A percentile compares a stretch with the other conserved stretches of the same genome.
Evolutionary conservation across 768 basidiomycete genomes (phyloP).

Genomic region (Podaxis carcinomalis): DNA sequence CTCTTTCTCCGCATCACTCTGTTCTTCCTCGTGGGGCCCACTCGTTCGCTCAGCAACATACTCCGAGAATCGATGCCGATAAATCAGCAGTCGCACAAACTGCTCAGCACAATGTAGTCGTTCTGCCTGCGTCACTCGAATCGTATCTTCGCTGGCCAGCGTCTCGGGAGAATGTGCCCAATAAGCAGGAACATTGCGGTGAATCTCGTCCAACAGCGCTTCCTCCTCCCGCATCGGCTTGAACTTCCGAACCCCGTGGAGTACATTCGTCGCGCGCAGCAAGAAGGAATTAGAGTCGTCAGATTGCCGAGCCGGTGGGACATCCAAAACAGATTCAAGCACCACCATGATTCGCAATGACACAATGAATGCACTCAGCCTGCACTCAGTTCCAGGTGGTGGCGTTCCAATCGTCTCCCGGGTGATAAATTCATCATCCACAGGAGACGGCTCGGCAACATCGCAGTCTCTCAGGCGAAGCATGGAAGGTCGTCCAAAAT

Average conservation of each 20-base stretch:
- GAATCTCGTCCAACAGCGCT: slow-evolving; percentile 74
- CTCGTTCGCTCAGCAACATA: slow-evolving; percentile 65
- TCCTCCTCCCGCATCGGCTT: slow-evolving; percentile 79
- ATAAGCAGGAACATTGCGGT: slow-evolving; percentile 61
- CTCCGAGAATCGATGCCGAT: slow-evolving; percentile 82
- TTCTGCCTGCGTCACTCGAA: slow-evolving; percentile 85
- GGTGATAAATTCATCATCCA: slow-evolving; percentile 89
- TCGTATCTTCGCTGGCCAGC: slow-evolving; percentile 78
- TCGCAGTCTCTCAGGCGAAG: slow-evolving; percentile 87
- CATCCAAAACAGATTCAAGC: slow-evolving; percentile 83
- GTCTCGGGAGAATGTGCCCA: slow-evolving; percentile 84
- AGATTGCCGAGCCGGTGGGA: slow-evolving; percentile 60
- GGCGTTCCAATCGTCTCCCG: slow-evolving; percentile 64
- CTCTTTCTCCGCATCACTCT: slow-evolving; percentile 67
- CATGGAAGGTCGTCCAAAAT: slow-evolving; percentile 87
- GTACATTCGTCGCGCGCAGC: slow-evolving; percentile 60
- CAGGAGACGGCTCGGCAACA: slow-evolving; percentile 77
- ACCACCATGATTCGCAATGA: slow-evolving; percentile 80
- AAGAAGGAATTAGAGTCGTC: slow-evolving; percentile 78
- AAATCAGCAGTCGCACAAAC: slow-evolving; percentile 82
- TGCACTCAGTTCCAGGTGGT: slow-evolving; percentile 66
- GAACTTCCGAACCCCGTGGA: slow-evolving; percentile 57
- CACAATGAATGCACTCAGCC: slow-evolving; percentile 78
- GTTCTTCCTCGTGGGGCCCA: slow-evolving; percentile 47
- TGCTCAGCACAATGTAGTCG: slow-evolving; percentile 86